Evolutionary conservation across 345 rosid genomes (phyloP).

Genomic region (Moricandia arvensis): DNA sequence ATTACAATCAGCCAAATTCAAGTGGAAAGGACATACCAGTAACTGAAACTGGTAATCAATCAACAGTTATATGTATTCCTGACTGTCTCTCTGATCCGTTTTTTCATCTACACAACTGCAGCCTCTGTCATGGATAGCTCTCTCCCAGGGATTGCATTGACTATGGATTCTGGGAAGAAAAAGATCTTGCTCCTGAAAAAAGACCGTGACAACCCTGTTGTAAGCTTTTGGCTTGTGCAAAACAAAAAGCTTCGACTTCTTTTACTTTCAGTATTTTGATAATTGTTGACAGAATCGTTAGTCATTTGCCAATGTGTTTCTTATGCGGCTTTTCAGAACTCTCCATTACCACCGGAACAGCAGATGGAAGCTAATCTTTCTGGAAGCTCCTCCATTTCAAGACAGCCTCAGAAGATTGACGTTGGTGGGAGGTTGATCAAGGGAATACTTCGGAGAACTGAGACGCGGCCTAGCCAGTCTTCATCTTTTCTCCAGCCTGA

Average conservation of each 20-base stretch:
- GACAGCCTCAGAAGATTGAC: slow-evolving; percentile 45
- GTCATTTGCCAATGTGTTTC: neutral
- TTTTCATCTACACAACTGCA: slow-evolving; percentile 27
- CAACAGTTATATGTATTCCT: neutral
- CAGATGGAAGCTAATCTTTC: slow-evolving; percentile 34
- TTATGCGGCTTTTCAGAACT: slow-evolving; percentile 36
- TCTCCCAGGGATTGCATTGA: slow-evolving; percentile 49
- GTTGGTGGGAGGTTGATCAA: slow-evolving; percentile 53
- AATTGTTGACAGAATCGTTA: neutral
- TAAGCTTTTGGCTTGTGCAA: slow-evolving; percentile 37
- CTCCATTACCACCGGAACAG: slow-evolving; percentile 34
- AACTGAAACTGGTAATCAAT: slow-evolving; percentile 39
- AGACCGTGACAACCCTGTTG: slow-evolving; percentile 46
- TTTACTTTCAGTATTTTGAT: neutral
- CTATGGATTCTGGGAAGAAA: slow-evolving; percentile 59
- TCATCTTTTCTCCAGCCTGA: slow-evolving; percentile 38
- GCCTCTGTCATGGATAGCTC: slow-evolving; percentile 41
- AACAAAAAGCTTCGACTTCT: neutral
- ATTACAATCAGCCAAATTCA: slow-evolving; percentile 35
- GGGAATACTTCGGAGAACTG: slow-evolving; percentile 49
- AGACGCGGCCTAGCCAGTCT: slow-evolving; percentile 36
- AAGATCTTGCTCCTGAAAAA: slow-evolving; percentile 53
- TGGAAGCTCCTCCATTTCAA: slow-evolving; percentile 38
- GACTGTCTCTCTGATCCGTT: neutral
- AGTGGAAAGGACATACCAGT: slow-evolving; percentile 39